Evolutionary conservation across 345 rosid genomes (phyloP).

Genomic region (Crucihimalaya himalaica): DNA sequence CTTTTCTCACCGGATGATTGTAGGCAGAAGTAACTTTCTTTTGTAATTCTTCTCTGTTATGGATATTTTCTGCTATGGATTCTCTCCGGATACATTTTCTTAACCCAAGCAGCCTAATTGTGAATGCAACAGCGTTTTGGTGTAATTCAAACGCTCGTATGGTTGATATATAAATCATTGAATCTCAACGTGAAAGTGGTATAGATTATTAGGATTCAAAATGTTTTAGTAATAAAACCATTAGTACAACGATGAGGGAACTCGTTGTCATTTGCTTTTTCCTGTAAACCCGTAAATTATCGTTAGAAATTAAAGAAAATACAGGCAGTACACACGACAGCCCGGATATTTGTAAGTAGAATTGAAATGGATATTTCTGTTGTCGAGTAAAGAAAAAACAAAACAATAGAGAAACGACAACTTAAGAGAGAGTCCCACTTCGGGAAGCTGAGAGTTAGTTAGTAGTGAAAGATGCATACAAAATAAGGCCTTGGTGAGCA

Average conservation of each 20-base stretch:
- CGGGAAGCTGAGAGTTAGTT: background rate
- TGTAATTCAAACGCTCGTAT: background rate
- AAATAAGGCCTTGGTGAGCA: constrained; percentile 20
- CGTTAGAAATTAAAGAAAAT: no score
- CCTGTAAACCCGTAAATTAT: background rate
- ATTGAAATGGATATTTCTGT: background rate
- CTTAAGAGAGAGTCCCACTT: constrained; percentile 12
- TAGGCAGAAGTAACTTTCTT: constrained; percentile 15
- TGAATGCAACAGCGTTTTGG: background rate
- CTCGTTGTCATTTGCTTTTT: background rate
- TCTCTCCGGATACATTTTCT: background rate
- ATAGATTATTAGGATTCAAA: background rate
- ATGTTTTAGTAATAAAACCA: background rate
- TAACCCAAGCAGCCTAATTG: constrained; percentile 19
- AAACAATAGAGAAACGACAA: background rate
- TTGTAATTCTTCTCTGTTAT: constrained; percentile 14
- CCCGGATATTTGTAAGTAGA: no score
- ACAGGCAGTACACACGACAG: background rate
- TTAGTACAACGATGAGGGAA: background rate
- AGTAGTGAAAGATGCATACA: background rate
- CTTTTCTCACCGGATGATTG: constrained; percentile 17
- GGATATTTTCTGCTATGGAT: background rate
- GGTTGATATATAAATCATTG: background rate
- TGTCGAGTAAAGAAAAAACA: no score
- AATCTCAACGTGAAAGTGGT: background rate